Evolutionary conservation across 2,329 filamentous ascomycete genomes (phyloP).

Genomic region (Colletotrichum lindemuthianum): DNA sequence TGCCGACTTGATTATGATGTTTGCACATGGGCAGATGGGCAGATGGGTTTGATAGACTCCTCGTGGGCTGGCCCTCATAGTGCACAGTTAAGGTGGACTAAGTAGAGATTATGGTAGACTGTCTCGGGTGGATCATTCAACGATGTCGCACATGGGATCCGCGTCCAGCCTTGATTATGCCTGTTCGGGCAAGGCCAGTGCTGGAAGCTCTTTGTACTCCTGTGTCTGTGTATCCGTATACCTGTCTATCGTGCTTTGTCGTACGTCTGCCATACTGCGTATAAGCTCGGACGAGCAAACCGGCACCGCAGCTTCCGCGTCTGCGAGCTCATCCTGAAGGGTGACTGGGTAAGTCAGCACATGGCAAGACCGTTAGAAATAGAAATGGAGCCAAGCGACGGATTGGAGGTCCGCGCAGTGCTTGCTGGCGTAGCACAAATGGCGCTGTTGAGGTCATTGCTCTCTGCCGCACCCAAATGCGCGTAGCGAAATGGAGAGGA

Average conservation of each 20-base stretch:
- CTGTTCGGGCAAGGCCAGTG: constrained; percentile 25
- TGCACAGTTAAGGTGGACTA: constrained; percentile 12
- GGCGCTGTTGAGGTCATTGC: background rate
- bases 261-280: constrained; percentile 2
- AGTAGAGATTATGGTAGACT: constrained; percentile 23
- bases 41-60: constrained; percentile 17
- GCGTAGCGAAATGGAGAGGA: background rate
- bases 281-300: constrained; percentile 12
- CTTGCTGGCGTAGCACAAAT: background rate
- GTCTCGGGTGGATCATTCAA: constrained; percentile 29
- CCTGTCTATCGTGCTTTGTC: constrained; percentile 9
- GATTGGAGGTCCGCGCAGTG: background rate
- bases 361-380: background rate
- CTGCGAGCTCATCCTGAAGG: constrained; percentile 3
- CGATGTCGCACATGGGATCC: constrained; percentile 36
- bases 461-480: no score
- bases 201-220: constrained; percentile 19
- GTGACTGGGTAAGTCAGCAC: background rate
- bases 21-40: constrained; percentile 17
- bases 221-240: background rate
- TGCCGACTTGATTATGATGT: constrained; percentile 10
- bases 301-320: constrained; percentile 3
- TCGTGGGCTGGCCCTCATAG: constrained; percentile 18
- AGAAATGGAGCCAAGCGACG: background rate
- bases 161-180: constrained; percentile 29